Percentiles rank a stretch among this genome's conserved stretches.
phyloP scores from a whole-genome alignment of 257 asterid species.

The Gardenia jasminoides region DNA sequence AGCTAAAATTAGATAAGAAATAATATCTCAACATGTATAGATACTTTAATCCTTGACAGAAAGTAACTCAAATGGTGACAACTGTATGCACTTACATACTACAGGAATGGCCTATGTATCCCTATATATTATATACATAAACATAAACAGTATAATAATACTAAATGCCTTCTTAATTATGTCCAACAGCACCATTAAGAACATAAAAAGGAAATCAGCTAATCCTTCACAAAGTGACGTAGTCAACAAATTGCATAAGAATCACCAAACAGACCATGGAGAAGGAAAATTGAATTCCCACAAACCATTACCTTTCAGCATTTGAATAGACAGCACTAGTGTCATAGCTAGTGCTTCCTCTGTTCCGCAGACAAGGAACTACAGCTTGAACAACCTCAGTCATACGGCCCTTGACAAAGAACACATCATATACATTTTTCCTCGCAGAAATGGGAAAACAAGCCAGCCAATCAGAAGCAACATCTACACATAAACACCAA shows the following conservation, averaged over 20 bases:
- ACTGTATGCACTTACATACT: background rate
- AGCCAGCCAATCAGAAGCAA: constrained; percentile 81
- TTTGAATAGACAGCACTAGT: constrained; percentile 53
- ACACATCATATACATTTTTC: constrained; percentile 70
- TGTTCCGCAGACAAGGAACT: constrained; percentile 74
- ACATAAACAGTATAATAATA: background rate
- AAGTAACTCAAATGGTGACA: background rate
- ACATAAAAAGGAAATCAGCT: background rate
- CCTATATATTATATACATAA: background rate
- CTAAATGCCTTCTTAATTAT: background rate
- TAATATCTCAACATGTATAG: constrained; percentile 2
- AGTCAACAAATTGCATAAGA: background rate
- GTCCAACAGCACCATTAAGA: background rate
- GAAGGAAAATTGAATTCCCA: background rate
- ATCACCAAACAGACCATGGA: background rate
- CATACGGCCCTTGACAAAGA: constrained; percentile 63
- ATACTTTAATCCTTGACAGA: too few species aligned
- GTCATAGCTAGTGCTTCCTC: constrained; percentile 41
- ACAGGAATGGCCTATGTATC: background rate
- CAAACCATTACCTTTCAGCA: constrained; percentile 72
- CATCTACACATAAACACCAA: constrained; percentile 48
- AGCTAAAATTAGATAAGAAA: background rate
- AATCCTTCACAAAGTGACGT: background rate
- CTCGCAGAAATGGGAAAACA: constrained; percentile 84
- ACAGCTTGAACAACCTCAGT: constrained; percentile 58